Evolutionary conservation across 2,329 filamentous ascomycete species (phyloP).

Genomic region (Arthrobotrys megalospora): DNA sequence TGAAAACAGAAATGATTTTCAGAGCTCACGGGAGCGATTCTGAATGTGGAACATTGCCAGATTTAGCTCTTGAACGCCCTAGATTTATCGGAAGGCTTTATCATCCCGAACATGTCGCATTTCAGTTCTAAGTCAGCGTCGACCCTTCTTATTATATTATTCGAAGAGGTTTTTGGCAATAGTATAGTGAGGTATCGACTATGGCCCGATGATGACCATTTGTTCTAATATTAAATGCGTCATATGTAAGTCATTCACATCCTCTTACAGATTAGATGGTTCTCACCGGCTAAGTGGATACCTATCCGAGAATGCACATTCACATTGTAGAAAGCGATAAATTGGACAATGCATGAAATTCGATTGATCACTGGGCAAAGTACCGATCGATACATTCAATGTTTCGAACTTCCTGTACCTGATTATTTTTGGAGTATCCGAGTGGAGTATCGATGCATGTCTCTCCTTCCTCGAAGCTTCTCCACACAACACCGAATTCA

Average conservation of each 20-base stretch:
- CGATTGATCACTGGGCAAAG: conserved; percentile 28
- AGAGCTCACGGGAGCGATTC: conserved; percentile 47
- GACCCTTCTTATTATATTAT: conserved; percentile 25
- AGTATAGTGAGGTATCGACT: not conserved
- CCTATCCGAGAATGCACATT: conserved; percentile 26
- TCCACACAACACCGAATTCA: conserved; percentile 18
- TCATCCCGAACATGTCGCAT: conserved; percentile 30
- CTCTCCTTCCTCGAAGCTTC: conserved; percentile 36
- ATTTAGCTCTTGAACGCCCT: conserved; percentile 36
- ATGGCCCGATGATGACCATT: conserved; percentile 21
- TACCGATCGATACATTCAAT: conserved; percentile 52
- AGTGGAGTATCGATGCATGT: conserved; percentile 35
- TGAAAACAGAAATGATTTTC: conserved; percentile 52
- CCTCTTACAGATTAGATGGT: conserved; percentile 23
- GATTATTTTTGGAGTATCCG: conserved; percentile 51
- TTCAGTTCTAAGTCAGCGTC: conserved; percentile 44
- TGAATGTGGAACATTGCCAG: conserved; percentile 35
- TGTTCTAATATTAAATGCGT: conserved; percentile 58
- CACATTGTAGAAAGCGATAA: conserved; percentile 6
- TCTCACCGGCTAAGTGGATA: conserved; percentile 46
- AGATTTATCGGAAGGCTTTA: conserved; percentile 35
- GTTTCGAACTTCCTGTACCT: conserved; percentile 55
- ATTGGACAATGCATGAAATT: conserved; percentile 41
- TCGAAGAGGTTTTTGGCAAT: conserved; percentile 2
- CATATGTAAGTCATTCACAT: conserved; percentile 53